Evolutionary conservation across 2,329 filamentous ascomycete genomes (phyloP).

Genomic region (Aspergillus candidus): DNA sequence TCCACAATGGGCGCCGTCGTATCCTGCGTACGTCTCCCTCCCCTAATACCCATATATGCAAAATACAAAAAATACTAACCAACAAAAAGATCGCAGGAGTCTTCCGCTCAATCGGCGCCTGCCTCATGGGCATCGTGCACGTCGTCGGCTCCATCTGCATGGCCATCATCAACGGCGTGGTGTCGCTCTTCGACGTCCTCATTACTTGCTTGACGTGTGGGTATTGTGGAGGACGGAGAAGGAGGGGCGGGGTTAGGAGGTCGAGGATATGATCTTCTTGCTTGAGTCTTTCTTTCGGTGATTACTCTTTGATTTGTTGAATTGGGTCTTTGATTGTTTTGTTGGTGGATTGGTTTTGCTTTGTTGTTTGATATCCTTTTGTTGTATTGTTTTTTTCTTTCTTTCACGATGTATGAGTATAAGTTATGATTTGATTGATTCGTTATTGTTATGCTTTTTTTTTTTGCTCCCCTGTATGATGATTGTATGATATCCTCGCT

Average conservation of each 20-base stretch:
- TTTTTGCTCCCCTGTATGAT: not conserved
- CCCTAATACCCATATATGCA: too few relatives aligned
- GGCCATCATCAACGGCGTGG: conserved; percentile 62
- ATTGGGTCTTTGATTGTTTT: not conserved
- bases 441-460: not conserved
- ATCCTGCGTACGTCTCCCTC: conserved; percentile 64
- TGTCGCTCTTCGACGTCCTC: conserved; percentile 59
- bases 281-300: not conserved
- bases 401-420: too few relatives aligned
- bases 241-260: conserved; percentile 16
- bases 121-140: conserved; percentile 63
- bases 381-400: too few relatives aligned
- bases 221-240: conserved; percentile 24
- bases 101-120: conserved; percentile 59
- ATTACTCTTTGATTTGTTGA: not conserved
- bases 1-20: conserved; percentile 72
- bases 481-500: too few relatives aligned
- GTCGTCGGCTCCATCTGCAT: conserved; percentile 60
- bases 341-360: not conserved
- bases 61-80: not conserved
- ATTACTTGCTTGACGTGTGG: conserved; percentile 57
- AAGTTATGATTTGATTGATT: not conserved
- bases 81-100: conserved; percentile 49
- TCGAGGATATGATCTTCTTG: conserved; percentile 14
- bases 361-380: too few relatives aligned